These are phyloP conservation scores for Glarea lozoyensis DNA, from an alignment of 495 filamentous ascomycete genomes.

Conservation along the genomic window DNA sequence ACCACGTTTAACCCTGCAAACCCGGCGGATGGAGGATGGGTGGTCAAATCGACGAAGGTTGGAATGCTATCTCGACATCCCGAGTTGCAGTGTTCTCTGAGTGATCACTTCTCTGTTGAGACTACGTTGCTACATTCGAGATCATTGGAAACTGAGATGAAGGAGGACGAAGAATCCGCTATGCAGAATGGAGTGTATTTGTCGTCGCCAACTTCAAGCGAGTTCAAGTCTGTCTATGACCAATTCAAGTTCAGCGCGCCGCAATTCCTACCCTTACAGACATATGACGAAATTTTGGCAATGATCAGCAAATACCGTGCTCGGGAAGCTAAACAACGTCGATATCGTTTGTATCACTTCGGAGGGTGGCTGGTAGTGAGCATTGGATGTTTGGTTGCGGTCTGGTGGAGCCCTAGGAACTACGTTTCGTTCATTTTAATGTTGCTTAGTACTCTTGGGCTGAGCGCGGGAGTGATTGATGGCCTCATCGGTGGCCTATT, in stretches of 20 bases:
- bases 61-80: conserved; percentile 83
- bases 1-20: conserved; percentile 11
- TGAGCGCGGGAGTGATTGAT: conserved; percentile 69
- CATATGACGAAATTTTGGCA: conserved; percentile 65
- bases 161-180: conserved; percentile 8
- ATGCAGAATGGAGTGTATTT: conserved; percentile 16
- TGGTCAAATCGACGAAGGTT: conserved; percentile 56
- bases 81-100: conserved; percentile 69
- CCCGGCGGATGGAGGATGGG: conserved; percentile 40
- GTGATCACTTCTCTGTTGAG: conserved; percentile 88
- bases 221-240: conserved; percentile 11
- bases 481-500: conserved; percentile 83
- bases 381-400: conserved; percentile 62
- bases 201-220: conserved; percentile 16
- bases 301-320: conserved; percentile 55
- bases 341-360: conserved; percentile 66
- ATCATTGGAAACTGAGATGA: conserved; percentile 1
- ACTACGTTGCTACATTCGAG: conserved; percentile 44
- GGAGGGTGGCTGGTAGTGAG: conserved; percentile 51
- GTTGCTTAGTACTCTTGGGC: conserved; percentile 64
- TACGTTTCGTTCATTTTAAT: conserved; percentile 76
- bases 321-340: conserved; percentile 62
- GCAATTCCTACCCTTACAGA: conserved; percentile 35
- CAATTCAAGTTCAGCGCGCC: conserved; percentile 19
- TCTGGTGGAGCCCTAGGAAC: conserved; percentile 74